A percentile compares a stretch with the other conserved stretches of the same genome.
These are phyloP conservation scores for Kondoa subrosea DNA, from an alignment of 768 basidiomycete species.

Conservation along the genomic window DNA sequence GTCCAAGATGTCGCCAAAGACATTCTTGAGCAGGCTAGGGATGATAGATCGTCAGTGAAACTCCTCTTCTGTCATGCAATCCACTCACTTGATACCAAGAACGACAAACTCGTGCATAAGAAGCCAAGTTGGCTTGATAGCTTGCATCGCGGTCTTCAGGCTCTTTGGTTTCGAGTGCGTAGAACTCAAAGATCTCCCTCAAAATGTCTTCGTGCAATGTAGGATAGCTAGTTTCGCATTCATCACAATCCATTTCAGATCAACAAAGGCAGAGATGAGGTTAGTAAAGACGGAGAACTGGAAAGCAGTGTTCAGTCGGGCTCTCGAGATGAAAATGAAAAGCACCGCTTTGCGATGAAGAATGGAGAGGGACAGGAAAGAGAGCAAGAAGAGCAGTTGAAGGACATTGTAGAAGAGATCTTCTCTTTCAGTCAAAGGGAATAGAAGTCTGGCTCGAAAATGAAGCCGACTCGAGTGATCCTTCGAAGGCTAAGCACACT, in stretches of 20 bases:
- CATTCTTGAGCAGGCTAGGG: neutral
- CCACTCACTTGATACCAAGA: conserved; percentile 1
- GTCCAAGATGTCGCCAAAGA: neutral
- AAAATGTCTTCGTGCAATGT: conserved; percentile 12
- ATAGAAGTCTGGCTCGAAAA: no score
- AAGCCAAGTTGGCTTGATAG: neutral
- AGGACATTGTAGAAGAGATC: neutral
- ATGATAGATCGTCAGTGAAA: neutral
- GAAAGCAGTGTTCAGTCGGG: neutral
- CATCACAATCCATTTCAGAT: neutral
- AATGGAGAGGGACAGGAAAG: conserved; percentile 10
- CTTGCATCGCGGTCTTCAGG: neutral
- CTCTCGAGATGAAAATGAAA: conserved; percentile 7
- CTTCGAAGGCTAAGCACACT: no score
- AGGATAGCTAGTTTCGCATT: conserved; percentile 7
- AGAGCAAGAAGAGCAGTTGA: neutral
- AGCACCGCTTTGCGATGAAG: conserved; percentile 3
- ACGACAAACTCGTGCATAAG: neutral
- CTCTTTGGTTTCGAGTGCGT: conserved; percentile 3
- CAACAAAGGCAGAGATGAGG: neutral
- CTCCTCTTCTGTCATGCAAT: neutral
- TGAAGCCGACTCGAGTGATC: no score
- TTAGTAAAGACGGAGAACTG: neutral
- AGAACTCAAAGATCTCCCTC: conserved; percentile 17
- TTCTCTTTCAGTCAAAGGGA: no score